Conservation (phyloP, 129 eudicot species). For the Tagetes patula region DNA sequence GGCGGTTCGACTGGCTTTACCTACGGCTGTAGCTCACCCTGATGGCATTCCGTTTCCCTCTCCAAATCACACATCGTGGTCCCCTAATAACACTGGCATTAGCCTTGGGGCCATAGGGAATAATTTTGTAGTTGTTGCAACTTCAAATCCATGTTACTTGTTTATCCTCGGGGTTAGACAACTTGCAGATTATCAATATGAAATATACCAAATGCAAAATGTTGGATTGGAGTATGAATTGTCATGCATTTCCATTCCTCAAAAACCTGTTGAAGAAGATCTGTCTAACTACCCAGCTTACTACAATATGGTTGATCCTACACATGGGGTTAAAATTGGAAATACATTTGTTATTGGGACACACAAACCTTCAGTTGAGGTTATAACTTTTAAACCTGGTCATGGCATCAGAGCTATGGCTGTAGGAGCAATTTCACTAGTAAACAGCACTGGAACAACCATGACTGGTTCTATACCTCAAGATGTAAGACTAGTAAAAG, state of each 20-base stretch:
- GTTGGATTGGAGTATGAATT: slow-evolving; percentile 70
- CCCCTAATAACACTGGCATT: slow-evolving; percentile 65
- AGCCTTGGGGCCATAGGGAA: slow-evolving; percentile 85
- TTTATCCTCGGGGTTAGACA: slow-evolving; percentile 69
- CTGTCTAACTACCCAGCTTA: slow-evolving; percentile 25
- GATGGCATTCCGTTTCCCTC: slow-evolving; percentile 64
- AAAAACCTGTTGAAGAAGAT: slow-evolving; percentile 28
- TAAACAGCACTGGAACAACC: slow-evolving; percentile 64
- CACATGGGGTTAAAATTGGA: slow-evolving; percentile 39
- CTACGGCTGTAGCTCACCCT: slow-evolving; percentile 53
- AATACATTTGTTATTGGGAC: slow-evolving; percentile 77
- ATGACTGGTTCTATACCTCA: slow-evolving; percentile 94
- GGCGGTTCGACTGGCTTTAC: slow-evolving; percentile 71
- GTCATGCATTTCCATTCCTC: slow-evolving; percentile 88
- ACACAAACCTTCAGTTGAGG: slow-evolving; percentile 95
- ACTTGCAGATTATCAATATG: slow-evolving; percentile 39
- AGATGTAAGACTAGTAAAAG: slow-evolving; percentile 87
- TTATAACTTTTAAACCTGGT: slow-evolving; percentile 58
- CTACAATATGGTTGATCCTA: slow-evolving; percentile 27
- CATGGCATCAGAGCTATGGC: slow-evolving; percentile 70
- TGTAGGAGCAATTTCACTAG: slow-evolving; percentile 66
- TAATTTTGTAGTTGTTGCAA: slow-evolving; percentile 68
- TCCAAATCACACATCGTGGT: slow-evolving; percentile 70
- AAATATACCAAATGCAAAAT: slow-evolving; percentile 68
- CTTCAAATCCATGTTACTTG: slow-evolving; percentile 80